Conservation (phyloP, 805 yeast genomes). For the Candida boidinii region DNA sequence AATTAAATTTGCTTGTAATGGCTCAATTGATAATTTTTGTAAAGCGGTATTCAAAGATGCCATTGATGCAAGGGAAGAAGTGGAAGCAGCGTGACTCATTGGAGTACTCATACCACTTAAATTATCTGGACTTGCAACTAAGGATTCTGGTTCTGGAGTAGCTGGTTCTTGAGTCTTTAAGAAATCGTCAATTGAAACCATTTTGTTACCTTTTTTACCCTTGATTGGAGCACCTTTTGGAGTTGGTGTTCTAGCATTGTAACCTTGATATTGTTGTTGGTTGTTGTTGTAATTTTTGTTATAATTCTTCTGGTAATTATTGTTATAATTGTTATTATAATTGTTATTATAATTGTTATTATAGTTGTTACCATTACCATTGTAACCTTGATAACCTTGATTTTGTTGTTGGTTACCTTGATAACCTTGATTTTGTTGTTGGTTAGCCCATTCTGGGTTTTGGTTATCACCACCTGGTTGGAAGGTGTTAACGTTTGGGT, state of each 20-base stretch:
- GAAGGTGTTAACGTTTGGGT: constrained; percentile 25
- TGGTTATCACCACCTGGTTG: constrained; percentile 18
- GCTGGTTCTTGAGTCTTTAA: constrained; percentile 33
- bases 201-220: constrained; percentile 7
- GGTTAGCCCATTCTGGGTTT: constrained; percentile 8
- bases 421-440: constrained; percentile 22
- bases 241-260: constrained; percentile 2
- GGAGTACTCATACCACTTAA: constrained; percentile 24
- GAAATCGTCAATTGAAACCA: constrained; percentile 46
- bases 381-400: constrained; percentile 11
- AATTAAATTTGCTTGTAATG: constrained; percentile 52
- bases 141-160: neutral
- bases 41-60: constrained; percentile 59
- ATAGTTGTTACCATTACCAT: constrained; percentile 5
- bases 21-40: constrained; percentile 54
- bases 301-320: constrained; percentile 8
- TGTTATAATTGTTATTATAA: constrained; percentile 8
- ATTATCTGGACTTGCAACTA: constrained; percentile 16
- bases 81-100: constrained; percentile 24
- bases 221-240: constrained; percentile 5
- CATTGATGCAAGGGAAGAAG: constrained; percentile 57
- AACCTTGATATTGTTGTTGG: constrained; percentile 7
- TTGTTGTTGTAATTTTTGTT: constrained; percentile 1
- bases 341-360: constrained; percentile 4
- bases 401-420: constrained; percentile 19